Evolutionary conservation across 2,329 filamentous ascomycete species (phyloP).

Genomic region (Talaromyces sp.): DNA sequence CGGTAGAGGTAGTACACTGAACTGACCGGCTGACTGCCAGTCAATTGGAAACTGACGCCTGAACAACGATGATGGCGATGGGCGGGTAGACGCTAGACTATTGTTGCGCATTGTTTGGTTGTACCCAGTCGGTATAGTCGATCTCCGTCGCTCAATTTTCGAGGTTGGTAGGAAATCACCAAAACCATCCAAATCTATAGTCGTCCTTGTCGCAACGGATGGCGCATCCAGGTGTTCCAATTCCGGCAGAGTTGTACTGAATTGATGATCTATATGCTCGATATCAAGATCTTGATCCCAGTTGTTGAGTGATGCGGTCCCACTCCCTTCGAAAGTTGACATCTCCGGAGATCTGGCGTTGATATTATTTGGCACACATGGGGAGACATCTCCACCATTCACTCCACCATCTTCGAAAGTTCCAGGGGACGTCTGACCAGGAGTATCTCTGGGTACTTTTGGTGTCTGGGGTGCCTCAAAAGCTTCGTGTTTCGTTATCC

Average conservation of each 20-base stretch:
- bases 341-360: background rate
- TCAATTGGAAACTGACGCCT: constrained; percentile 31
- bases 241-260: constrained; percentile 31
- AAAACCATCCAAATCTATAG: constrained; percentile 5
- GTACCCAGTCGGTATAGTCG: background rate
- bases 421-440: background rate
- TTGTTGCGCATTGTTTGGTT: background rate
- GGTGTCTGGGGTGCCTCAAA: constrained; percentile 17
- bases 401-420: background rate
- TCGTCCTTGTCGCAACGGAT: constrained; percentile 21
- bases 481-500: constrained; percentile 36
- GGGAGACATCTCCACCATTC: background rate
- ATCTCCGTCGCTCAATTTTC: background rate
- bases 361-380: background rate
- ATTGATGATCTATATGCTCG: constrained; percentile 32
- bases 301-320: background rate
- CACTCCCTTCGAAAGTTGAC: background rate
- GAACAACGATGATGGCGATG: constrained; percentile 34
- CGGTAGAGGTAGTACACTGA: constrained; percentile 33
- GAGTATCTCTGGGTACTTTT: background rate
- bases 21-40: constrained; percentile 4
- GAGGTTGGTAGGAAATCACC: background rate
- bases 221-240: constrained; percentile 32
- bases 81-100: background rate
- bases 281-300: constrained; percentile 8